Evolutionary conservation across 768 basidiomycete genomes (phyloP).

Genomic region (Sarcodon aspratus): DNA sequence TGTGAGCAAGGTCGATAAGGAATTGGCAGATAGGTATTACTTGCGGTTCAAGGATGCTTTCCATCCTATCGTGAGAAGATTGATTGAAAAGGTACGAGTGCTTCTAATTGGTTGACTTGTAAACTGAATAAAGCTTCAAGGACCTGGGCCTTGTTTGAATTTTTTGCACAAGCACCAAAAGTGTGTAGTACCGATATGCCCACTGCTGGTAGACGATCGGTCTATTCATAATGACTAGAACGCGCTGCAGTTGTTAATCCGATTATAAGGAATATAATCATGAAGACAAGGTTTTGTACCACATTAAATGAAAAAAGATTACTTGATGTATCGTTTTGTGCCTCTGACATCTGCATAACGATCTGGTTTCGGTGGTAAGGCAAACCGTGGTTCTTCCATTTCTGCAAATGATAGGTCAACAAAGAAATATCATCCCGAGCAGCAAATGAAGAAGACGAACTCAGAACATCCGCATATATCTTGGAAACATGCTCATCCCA

Average conservation of each 20-base stretch:
- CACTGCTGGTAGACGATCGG: too few species aligned
- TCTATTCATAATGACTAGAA: too few species aligned
- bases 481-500: slow-evolving; percentile 58
- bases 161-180: too few species aligned
- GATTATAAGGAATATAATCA: too few species aligned
- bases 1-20: slow-evolving; percentile 37
- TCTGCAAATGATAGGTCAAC: slow-evolving; percentile 15
- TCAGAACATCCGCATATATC: slow-evolving; percentile 55
- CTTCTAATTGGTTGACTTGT: background rate
- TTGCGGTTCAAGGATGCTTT: slow-evolving; percentile 36
- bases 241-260: too few species aligned
- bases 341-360: slow-evolving; percentile 43
- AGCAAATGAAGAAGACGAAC: slow-evolving; percentile 15
- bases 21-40: slow-evolving; percentile 43
- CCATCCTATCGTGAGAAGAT: slow-evolving; percentile 65
- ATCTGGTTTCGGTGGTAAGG: slow-evolving; percentile 38
- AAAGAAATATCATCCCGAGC: background rate
- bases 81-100: slow-evolving; percentile 61
- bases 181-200: too few species aligned
- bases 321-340: slow-evolving; percentile 30
- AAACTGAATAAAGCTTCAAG: slow-evolving; percentile 6
- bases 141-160: slow-evolving; percentile 12
- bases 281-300: too few species aligned
- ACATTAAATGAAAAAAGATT: background rate
- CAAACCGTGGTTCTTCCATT: slow-evolving; percentile 44